Percentiles rank a stretch among this genome's conserved stretches.
Evolutionary conservation across 1,284 basidiomycete species (phyloP).

Genomic region (Fomitopsis pinicola): DNA sequence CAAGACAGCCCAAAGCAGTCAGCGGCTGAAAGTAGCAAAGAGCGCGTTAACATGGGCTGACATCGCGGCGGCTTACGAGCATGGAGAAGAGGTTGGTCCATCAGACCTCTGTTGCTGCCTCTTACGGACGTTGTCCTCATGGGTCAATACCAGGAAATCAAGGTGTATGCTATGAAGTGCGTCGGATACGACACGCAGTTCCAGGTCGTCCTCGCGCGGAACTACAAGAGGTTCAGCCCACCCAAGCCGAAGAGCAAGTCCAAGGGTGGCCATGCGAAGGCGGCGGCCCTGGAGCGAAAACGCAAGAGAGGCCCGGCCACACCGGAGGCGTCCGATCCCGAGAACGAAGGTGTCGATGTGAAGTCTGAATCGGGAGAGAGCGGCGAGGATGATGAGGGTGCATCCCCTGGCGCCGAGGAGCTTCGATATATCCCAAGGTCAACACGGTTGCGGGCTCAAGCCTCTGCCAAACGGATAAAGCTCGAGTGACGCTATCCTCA

Average conservation of each 20-base stretch:
- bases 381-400: neutral
- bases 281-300: neutral
- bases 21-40: neutral
- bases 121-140: neutral
- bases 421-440: neutral
- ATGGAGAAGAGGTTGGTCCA: conserved; percentile 5
- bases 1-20: neutral
- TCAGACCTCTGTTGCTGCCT: neutral
- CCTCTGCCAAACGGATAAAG: neutral
- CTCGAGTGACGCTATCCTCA: neutral
- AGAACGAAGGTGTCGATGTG: neutral
- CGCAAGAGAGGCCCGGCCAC: neutral
- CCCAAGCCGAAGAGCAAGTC: neutral
- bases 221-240: neutral
- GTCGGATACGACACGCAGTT: conserved; percentile 8
- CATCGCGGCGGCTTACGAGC: conserved; percentile 5
- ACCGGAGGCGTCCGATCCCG: neutral
- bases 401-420: neutral
- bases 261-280: too few species aligned
- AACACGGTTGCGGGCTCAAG: neutral
- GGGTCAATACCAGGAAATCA: neutral
- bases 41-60: conserved; percentile 3
- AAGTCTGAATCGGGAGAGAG: neutral
- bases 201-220: conserved; percentile 3
- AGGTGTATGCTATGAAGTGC: conserved; percentile 6